phyloP scores from a whole-genome alignment of 2,329 filamentous ascomycete species.

The Iodosphaeria phyllophila region DNA sequence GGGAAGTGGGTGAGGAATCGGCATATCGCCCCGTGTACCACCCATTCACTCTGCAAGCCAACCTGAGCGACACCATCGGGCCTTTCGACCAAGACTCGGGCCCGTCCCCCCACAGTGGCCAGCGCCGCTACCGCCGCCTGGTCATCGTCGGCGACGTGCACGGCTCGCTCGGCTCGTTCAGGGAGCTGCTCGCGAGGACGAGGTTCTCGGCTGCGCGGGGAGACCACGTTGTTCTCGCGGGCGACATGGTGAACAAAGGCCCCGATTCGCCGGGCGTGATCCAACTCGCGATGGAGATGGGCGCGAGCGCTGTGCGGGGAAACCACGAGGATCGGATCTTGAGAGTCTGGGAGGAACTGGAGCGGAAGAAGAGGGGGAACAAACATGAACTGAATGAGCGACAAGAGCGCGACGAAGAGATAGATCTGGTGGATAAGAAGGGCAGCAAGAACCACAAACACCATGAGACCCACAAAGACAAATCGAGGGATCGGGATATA shows the following conservation, averaged over 20 bases:
- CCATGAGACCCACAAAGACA: no score
- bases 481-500: slow-evolving; percentile 22
- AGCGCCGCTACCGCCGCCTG: slow-evolving; percentile 42
- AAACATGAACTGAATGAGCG: slow-evolving; percentile 4
- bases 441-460: no score
- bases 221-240: slow-evolving; percentile 61
- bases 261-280: slow-evolving; percentile 68
- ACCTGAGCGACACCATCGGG: no score
- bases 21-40: no score
- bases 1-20: no score
- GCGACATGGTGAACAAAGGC: slow-evolving; percentile 73
- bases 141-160: slow-evolving; percentile 85
- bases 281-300: slow-evolving; percentile 50
- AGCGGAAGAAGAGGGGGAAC: slow-evolving; percentile 23
- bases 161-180: slow-evolving; percentile 56
- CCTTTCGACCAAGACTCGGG: no score
- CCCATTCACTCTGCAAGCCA: no score
- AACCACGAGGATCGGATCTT: slow-evolving; percentile 85
- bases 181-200: slow-evolving; percentile 46
- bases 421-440: no score
- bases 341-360: no score
- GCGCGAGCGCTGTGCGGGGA: slow-evolving; percentile 69
- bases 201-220: slow-evolving; percentile 33
- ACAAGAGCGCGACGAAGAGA: no score
- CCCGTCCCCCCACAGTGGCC: no score